These are phyloP conservation scores for Triticum dicoccoides DNA, from an alignment of 176 grass and related monocot species.

Conservation along the genomic window DNA sequence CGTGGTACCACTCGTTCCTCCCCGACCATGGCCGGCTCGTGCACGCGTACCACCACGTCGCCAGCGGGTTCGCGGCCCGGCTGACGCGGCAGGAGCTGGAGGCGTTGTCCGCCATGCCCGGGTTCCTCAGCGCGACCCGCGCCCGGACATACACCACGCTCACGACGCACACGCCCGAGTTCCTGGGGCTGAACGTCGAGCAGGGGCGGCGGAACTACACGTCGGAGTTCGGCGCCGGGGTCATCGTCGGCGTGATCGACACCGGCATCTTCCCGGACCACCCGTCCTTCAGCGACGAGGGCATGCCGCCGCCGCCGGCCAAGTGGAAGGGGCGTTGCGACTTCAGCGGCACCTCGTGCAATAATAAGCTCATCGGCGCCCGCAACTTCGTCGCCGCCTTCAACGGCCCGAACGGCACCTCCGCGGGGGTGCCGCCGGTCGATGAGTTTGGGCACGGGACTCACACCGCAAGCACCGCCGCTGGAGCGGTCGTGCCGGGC, in stretches of 20 bases:
- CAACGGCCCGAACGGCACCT: neutral
- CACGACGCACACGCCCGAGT: constrained; percentile 3
- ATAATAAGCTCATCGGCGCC: constrained; percentile 28
- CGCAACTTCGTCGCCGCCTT: constrained; percentile 24
- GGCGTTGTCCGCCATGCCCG: neutral
- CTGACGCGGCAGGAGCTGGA: neutral
- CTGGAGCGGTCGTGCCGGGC: neutral
- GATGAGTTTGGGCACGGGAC: neutral
- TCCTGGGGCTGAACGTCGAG: neutral
- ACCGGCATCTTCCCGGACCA: neutral
- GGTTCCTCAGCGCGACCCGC: neutral
- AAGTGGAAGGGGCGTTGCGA: constrained; percentile 60
- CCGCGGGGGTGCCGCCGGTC: neutral
- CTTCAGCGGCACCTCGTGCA: constrained; percentile 31
- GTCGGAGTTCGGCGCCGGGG: neutral
- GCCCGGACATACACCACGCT: neutral
- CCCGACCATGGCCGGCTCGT: neutral
- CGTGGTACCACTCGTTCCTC: constrained; percentile 30
- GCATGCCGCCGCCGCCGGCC: constrained; percentile 44
- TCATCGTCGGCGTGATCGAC: neutral
- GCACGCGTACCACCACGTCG: constrained; percentile 11
- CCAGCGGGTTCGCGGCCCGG: neutral
- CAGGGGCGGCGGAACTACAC: neutral
- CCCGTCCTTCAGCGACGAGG: neutral
- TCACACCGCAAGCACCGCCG: neutral